A percentile compares a stretch with the other conserved stretches of the same genome.
These are phyloP conservation scores for Exophiala sp. DNA, from an alignment of 2,329 filamentous ascomycete genomes.

Conservation along the genomic window DNA sequence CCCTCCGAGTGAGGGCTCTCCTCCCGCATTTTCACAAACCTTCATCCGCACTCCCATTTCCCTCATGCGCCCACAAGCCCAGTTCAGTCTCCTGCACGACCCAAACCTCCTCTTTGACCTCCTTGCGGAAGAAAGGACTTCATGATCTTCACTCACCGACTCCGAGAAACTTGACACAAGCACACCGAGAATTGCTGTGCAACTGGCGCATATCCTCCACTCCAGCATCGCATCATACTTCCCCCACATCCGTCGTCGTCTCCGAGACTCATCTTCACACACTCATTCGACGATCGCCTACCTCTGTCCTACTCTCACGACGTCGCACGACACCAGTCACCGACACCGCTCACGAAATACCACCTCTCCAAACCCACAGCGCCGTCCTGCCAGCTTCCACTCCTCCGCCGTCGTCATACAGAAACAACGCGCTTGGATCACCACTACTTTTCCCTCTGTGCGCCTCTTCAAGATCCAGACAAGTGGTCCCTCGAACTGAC, in stretches of 20 bases:
- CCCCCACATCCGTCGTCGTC: background rate
- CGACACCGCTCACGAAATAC: background rate
- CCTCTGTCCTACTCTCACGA: constrained; percentile 18
- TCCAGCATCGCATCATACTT: background rate
- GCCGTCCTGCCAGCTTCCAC: constrained; percentile 1
- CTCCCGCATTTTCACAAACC: background rate
- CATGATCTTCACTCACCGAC: background rate
- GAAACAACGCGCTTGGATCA: background rate
- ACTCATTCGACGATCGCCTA: constrained; percentile 4
- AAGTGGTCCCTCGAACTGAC: background rate
- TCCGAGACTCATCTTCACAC: background rate
- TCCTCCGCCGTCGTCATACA: constrained; percentile 14
- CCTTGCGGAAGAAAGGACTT: background rate
- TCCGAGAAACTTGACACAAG: background rate
- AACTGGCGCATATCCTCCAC: background rate
- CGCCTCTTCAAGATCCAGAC: background rate
- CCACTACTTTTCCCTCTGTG: background rate
- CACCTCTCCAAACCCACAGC: background rate
- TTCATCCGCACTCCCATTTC: background rate
- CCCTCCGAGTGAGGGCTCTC: background rate
- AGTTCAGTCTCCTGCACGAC: background rate
- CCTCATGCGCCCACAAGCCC: background rate
- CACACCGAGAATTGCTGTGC: background rate
- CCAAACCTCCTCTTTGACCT: background rate
- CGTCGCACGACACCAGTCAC: constrained; percentile 16